Evolutionary conservation across 2,329 filamentous ascomycete species (phyloP).

Genomic region (Knufia petricola): DNA sequence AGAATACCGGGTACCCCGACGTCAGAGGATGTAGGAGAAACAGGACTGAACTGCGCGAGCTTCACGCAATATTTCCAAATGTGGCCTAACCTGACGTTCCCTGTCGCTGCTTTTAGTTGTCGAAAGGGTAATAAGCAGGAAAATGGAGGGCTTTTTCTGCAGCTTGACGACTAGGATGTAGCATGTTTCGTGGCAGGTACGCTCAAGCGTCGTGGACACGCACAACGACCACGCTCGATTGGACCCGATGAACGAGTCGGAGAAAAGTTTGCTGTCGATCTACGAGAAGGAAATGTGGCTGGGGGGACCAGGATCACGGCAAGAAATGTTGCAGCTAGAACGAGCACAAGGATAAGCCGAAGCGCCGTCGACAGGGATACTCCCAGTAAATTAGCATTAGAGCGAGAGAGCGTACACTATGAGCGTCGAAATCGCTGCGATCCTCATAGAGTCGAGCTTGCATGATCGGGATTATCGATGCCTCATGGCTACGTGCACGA

Average conservation of each 20-base stretch:
- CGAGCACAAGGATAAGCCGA: too few species aligned
- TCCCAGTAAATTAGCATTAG: too few species aligned
- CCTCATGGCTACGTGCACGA: too few species aligned
- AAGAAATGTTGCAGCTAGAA: not conserved
- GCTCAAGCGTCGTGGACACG: not conserved
- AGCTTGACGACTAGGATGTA: not conserved
- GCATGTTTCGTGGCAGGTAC: not conserved
- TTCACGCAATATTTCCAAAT: not conserved
- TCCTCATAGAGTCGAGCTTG: too few species aligned
- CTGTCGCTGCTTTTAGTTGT: conserved; percentile 19
- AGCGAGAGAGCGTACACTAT: too few species aligned
- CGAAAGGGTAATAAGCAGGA: not conserved
- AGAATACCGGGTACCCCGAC: conserved; percentile 14
- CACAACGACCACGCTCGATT: not conserved
- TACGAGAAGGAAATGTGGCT: conserved; percentile 5
- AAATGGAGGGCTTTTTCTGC: conserved; percentile 1
- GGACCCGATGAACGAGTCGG: not conserved
- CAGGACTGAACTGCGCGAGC: conserved; percentile 9
- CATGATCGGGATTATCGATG: too few species aligned
- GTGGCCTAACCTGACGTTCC: conserved; percentile 17
- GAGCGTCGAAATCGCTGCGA: too few species aligned
- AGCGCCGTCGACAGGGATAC: too few species aligned
- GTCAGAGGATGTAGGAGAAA: conserved; percentile 14
- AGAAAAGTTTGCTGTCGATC: not conserved
- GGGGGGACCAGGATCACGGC: not conserved